Evolutionary conservation across 306 rosid species (phyloP).

Genomic region (Phaseolus lunatus): DNA sequence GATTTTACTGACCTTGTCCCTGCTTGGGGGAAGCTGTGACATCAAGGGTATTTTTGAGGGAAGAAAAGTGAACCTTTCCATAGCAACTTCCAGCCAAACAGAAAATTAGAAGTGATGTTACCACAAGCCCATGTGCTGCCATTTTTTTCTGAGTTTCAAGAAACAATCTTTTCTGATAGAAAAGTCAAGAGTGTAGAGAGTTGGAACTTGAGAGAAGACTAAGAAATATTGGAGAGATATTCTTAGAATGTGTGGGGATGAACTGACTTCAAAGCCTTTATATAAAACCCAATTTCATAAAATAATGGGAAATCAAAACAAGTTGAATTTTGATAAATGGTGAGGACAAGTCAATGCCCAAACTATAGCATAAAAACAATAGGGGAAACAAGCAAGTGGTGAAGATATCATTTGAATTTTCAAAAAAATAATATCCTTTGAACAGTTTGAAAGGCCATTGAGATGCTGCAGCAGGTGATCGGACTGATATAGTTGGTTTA

Average conservation of each 20-base stretch:
- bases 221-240: constrained; percentile 18
- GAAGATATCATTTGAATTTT: constrained; percentile 36
- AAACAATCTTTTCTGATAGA: constrained; percentile 4
- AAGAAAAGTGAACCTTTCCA: constrained; percentile 61
- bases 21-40: constrained; percentile 74
- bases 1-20: constrained; percentile 65
- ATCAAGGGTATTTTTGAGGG: constrained; percentile 59
- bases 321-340: constrained; percentile 8
- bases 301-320: constrained; percentile 1
- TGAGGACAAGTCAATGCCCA: constrained; percentile 32
- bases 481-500: not conserved
- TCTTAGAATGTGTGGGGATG: constrained; percentile 39
- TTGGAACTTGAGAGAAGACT: constrained; percentile 15
- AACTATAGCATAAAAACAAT: not conserved
- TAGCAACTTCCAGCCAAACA: constrained; percentile 59
- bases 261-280: constrained; percentile 35
- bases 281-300: constrained; percentile 21
- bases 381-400: not conserved
- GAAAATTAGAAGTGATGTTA: constrained; percentile 61
- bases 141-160: constrained; percentile 42
- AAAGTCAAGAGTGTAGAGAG: constrained; percentile 21
- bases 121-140: constrained; percentile 62
- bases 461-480: not conserved
- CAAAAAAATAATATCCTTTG: constrained; percentile 30
- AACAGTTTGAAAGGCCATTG: constrained; percentile 39